phyloP scores from a whole-genome alignment of 306 rosid species.

The Betula pendula region DNA sequence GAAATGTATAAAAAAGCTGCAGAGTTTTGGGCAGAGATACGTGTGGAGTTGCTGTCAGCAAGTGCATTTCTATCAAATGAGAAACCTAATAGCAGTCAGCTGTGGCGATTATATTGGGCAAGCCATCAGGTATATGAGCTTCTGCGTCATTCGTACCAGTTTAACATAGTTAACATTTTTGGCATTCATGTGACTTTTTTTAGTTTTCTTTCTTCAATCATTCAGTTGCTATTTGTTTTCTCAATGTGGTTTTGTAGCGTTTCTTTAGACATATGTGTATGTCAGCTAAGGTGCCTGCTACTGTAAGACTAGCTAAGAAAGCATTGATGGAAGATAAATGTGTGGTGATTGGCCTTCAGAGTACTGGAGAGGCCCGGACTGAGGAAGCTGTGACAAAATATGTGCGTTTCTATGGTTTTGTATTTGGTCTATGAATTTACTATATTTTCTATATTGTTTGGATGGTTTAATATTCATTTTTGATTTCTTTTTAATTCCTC shows the following conservation, averaged over 20 bases:
- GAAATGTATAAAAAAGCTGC: slow-evolving; percentile 89
- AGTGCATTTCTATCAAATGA: slow-evolving; percentile 61
- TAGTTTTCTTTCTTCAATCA: slow-evolving; percentile 7
- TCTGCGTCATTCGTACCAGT: background rate
- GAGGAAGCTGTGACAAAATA: slow-evolving; percentile 98
- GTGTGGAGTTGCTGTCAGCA: slow-evolving; percentile 78
- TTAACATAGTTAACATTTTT: background rate
- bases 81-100: slow-evolving; percentile 78
- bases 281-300: slow-evolving; percentile 99
- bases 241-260: slow-evolving; percentile 65
- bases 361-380: slow-evolving; percentile 99
- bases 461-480: slow-evolving; percentile 19
- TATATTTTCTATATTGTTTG: slow-evolving; percentile 10
- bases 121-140: slow-evolving; percentile 80
- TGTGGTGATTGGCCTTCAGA: slow-evolving; percentile 98
- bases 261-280: slow-evolving; percentile 97
- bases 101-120: slow-evolving; percentile 98
- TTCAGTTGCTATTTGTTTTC: slow-evolving; percentile 26
- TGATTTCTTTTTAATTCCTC: slow-evolving; percentile 3
- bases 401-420: slow-evolving; percentile 52
- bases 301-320: slow-evolving; percentile 83
- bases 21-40: slow-evolving; percentile 90
- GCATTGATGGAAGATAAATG: slow-evolving; percentile 76
- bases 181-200: background rate
- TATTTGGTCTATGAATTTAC: slow-evolving; percentile 25